Evolutionary conservation across 441 rosid genomes (phyloP).

Genomic region (Sinapis alba): DNA sequence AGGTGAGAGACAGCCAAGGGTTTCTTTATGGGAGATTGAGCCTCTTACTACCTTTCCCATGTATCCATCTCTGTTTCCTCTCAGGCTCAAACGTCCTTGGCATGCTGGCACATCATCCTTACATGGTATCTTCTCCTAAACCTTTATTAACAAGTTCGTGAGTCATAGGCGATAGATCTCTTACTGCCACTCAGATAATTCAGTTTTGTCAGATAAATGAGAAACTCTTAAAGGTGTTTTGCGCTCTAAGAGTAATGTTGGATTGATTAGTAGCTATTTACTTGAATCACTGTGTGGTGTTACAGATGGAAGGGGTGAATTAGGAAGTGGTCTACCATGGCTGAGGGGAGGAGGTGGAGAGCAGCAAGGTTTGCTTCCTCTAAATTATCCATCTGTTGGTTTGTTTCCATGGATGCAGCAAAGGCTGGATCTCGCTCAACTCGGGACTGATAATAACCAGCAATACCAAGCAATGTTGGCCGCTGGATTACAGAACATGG

Average conservation of each 20-base stretch:
- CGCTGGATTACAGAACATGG: constrained; percentile 44
- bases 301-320: constrained; percentile 54
- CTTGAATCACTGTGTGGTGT: constrained; percentile 9
- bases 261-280: neutral
- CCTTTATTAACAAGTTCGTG: neutral
- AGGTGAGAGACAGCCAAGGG: constrained; percentile 91
- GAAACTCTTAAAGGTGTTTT: neutral
- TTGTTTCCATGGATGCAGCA: constrained; percentile 59
- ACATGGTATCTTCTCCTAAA: constrained; percentile 38
- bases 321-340: constrained; percentile 51
- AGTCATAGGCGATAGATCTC: neutral
- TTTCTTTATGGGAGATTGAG: constrained; percentile 89
- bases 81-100: constrained; percentile 79
- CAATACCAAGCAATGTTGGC: constrained; percentile 59
- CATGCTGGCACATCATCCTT: constrained; percentile 56
- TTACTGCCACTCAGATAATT: constrained; percentile 4
- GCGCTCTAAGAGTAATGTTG: neutral
- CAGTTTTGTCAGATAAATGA: neutral
- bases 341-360: constrained; percentile 55
- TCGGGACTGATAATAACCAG: constrained; percentile 48
- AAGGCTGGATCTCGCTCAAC: constrained; percentile 46
- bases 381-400: constrained; percentile 54
- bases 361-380: constrained; percentile 48
- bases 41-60: constrained; percentile 59
- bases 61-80: constrained; percentile 62